phyloP scores from a whole-genome alignment of 2,329 filamentous ascomycete genomes.

The Claviceps maximensis region DNA sequence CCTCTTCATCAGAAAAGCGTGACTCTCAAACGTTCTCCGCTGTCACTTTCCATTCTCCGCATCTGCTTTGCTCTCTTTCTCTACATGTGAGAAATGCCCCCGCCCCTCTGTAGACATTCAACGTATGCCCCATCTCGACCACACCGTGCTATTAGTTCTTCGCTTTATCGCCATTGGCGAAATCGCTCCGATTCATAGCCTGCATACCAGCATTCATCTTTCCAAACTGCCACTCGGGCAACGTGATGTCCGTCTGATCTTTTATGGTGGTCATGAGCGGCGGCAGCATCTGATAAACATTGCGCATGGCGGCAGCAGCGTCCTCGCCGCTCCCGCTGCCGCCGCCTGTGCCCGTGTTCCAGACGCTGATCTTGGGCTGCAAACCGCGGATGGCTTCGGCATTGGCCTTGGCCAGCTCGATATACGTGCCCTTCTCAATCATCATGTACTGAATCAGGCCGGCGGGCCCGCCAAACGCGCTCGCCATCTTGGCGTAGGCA shows the following conservation, averaged over 20 bases:
- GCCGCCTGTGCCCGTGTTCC: conserved; percentile 54
- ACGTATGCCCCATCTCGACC: not conserved
- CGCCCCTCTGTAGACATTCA: not conserved
- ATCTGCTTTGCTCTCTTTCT: too few species aligned
- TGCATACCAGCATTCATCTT: conserved; percentile 22
- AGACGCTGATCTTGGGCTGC: conserved; percentile 81
- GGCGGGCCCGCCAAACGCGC: conserved; percentile 63
- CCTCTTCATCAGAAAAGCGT: too few species aligned
- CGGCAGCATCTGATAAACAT: conserved; percentile 73
- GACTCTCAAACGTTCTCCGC: too few species aligned
- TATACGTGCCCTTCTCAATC: conserved; percentile 71
- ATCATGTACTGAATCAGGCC: conserved; percentile 76
- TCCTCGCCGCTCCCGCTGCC: conserved; percentile 29
- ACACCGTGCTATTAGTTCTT: not conserved
- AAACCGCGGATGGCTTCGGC: conserved; percentile 61
- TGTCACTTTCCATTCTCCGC: too few species aligned
- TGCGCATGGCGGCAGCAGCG: conserved; percentile 52
- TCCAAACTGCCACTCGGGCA: conserved; percentile 64
- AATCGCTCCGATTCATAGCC: conserved; percentile 13
- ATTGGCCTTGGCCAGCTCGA: conserved; percentile 66
- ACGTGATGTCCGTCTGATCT: conserved; percentile 72
- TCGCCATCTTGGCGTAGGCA: conserved; percentile 60
- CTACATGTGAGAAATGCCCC: not conserved
- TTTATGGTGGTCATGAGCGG: conserved; percentile 76
- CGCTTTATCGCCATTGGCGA: not conserved